Conservation (phyloP, 768 basidiomycete species). For the Boletus reticuloceps region DNA sequence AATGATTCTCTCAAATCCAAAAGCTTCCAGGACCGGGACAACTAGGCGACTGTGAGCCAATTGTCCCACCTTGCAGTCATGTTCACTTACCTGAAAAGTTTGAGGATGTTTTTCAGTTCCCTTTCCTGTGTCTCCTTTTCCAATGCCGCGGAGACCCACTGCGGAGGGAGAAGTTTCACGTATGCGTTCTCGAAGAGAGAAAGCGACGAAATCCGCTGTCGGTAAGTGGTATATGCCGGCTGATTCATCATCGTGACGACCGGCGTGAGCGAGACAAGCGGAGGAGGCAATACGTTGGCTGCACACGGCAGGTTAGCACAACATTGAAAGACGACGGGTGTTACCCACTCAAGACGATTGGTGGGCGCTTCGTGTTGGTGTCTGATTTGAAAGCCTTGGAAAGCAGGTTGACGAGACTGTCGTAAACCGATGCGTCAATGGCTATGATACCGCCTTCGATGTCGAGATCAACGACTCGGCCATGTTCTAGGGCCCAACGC, state of each 20-base stretch:
- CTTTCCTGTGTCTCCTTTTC: constrained; percentile 38
- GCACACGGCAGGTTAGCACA: constrained; percentile 8
- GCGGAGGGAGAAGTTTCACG: constrained; percentile 75
- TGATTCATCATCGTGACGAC: constrained; percentile 81
- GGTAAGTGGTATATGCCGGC: constrained; percentile 69
- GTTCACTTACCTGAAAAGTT: constrained; percentile 76
- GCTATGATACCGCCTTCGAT: constrained; percentile 51
- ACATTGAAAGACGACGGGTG: not conserved
- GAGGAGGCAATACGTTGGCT: constrained; percentile 83
- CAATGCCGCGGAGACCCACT: constrained; percentile 51
- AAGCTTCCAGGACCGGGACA: constrained; percentile 80
- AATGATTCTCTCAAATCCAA: constrained; percentile 79
- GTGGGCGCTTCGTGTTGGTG: constrained; percentile 37
- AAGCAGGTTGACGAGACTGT: constrained; percentile 70
- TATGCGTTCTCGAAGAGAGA: constrained; percentile 71
- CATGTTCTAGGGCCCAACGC: constrained; percentile 62
- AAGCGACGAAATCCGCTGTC: constrained; percentile 65
- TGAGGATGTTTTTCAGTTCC: constrained; percentile 60
- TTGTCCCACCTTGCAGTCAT: not conserved
- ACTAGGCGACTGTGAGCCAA: constrained; percentile 42
- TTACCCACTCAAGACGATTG: constrained; percentile 63
- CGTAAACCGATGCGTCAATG: constrained; percentile 50
- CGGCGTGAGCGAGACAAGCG: constrained; percentile 65
- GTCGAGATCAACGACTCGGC: constrained; percentile 68
- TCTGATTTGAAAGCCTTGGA: constrained; percentile 49